These are phyloP conservation scores for Buddleja alternifolia DNA, from an alignment of 257 asterid species.

Conservation along the genomic window DNA sequence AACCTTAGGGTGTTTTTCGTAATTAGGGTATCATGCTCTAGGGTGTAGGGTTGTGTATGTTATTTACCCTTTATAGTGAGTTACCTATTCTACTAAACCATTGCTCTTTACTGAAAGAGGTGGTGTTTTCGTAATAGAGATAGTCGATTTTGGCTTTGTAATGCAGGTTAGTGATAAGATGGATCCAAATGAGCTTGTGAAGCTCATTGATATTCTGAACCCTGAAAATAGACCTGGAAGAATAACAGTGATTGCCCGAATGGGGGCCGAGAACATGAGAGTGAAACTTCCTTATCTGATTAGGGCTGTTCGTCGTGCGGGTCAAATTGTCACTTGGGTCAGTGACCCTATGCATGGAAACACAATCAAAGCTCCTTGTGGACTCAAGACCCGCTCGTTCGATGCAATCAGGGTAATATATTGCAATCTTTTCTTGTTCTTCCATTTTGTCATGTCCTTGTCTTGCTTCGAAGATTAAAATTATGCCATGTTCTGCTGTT, in stretches of 20 bases:
- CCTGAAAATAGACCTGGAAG: slow-evolving; percentile 64
- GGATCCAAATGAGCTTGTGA: slow-evolving; percentile 63
- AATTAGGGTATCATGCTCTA: no score
- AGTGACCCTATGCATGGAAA: slow-evolving; percentile 80
- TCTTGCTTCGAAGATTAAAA: background rate
- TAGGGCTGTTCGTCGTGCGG: slow-evolving; percentile 61
- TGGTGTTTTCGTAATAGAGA: background rate
- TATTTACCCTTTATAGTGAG: no score
- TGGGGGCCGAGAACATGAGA: slow-evolving; percentile 78
- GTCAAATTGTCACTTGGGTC: slow-evolving; percentile 75
- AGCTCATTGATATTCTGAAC: slow-evolving; percentile 60
- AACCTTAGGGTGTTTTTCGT: no score
- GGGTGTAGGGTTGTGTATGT: no score
- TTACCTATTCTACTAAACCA: no score
- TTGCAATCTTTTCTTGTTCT: background rate
- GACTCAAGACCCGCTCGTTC: slow-evolving; percentile 66
- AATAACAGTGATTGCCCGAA: slow-evolving; percentile 62
- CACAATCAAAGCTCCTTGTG: slow-evolving; percentile 72
- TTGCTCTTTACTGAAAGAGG: no score
- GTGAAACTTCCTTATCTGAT: slow-evolving; percentile 66
- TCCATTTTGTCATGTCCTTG: background rate
- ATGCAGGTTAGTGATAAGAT: slow-evolving; percentile 67
- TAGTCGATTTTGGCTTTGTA: slow-evolving; percentile 2
- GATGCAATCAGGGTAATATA: slow-evolving; percentile 60
- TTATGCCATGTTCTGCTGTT: no score